Conservation (phyloP, 2,329 filamentous ascomycete genomes). For the Paraphoma sp. region DNA sequence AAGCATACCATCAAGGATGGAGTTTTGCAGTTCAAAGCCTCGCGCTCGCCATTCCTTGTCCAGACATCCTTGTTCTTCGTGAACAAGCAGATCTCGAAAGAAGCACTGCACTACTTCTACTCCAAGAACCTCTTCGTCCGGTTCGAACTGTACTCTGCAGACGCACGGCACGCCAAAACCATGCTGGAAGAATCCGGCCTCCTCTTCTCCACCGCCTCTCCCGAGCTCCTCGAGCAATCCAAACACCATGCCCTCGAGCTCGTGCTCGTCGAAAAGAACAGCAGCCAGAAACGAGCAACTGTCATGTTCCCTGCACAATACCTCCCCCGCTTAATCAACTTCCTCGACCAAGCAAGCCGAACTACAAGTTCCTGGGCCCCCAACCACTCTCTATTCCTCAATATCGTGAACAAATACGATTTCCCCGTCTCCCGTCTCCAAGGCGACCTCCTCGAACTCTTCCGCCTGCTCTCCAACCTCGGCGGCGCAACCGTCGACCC, state of each 20-base stretch:
- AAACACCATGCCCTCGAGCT: slow-evolving; percentile 37
- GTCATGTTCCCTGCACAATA: slow-evolving; percentile 46
- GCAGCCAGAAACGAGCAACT: slow-evolving; percentile 28
- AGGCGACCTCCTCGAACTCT: slow-evolving; percentile 42
- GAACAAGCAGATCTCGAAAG: slow-evolving; percentile 30
- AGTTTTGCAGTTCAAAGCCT: slow-evolving; percentile 35
- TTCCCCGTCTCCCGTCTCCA: slow-evolving; percentile 33
- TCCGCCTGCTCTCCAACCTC: slow-evolving; percentile 33
- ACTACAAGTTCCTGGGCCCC: slow-evolving; percentile 30
- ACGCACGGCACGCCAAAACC: slow-evolving; percentile 40
- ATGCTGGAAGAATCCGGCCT: slow-evolving; percentile 41
- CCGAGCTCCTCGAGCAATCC: slow-evolving; percentile 10
- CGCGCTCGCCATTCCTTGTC: slow-evolving; percentile 36
- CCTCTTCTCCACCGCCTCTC: slow-evolving; percentile 28
- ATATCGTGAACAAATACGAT: slow-evolving; percentile 30
- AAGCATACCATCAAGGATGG: slow-evolving; percentile 27
- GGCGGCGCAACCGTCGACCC: slow-evolving; percentile 23
- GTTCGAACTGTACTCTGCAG: slow-evolving; percentile 30
- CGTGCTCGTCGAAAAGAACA: slow-evolving; percentile 36
- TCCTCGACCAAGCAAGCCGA: slow-evolving; percentile 34
- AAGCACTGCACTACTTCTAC: slow-evolving; percentile 39
- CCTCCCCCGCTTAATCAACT: slow-evolving; percentile 43
- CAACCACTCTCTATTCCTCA: slow-evolving; percentile 27
- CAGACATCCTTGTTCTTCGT: slow-evolving; percentile 33
- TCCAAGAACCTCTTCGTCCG: slow-evolving; percentile 39